A percentile compares a stretch with the other conserved stretches of the same genome.
Conservation (phyloP, 371 early-diverging fungal genomes). For the Mortierella sp. region DNA sequence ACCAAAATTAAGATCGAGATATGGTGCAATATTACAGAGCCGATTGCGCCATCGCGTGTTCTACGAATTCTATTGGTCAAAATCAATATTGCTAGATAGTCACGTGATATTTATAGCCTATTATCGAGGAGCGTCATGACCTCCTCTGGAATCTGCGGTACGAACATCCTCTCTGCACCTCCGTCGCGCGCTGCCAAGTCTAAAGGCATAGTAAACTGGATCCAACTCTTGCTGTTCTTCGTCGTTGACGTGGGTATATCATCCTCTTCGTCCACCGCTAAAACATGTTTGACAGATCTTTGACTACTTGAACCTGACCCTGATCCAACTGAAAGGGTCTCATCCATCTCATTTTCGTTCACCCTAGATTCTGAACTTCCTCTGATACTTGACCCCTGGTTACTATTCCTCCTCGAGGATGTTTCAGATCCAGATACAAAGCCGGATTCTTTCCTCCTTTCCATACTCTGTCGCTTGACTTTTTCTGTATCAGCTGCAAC, state of each 20-base stretch:
- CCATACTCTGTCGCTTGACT: slow-evolving; percentile 28
- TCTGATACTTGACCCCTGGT: background rate
- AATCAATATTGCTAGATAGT: background rate
- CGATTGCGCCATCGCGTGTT: slow-evolving; percentile 26
- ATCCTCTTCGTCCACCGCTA: slow-evolving; percentile 5
- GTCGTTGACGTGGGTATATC: slow-evolving; percentile 20
- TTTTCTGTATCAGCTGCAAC: slow-evolving; percentile 73
- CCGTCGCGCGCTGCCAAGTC: slow-evolving; percentile 32
- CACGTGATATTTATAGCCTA: slow-evolving; percentile 1
- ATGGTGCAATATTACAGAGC: background rate
- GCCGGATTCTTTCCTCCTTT: slow-evolving; percentile 4
- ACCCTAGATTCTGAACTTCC: background rate
- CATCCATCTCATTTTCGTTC: slow-evolving; percentile 1
- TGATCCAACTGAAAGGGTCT: background rate
- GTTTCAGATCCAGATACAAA: slow-evolving; percentile 1
- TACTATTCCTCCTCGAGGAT: slow-evolving; percentile 16
- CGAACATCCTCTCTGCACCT: slow-evolving; percentile 28
- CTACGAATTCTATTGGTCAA: slow-evolving; percentile 14
- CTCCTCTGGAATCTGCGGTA: slow-evolving; percentile 51
- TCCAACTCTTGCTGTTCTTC: slow-evolving; percentile 31
- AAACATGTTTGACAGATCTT: background rate
- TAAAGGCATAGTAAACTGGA: slow-evolving; percentile 29
- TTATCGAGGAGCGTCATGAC: slow-evolving; percentile 36
- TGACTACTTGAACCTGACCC: background rate
- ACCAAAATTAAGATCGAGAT: background rate